Evolutionary conservation across 2,329 filamentous ascomycete genomes (phyloP).

Genomic region (Pleomassaria siparia): DNA sequence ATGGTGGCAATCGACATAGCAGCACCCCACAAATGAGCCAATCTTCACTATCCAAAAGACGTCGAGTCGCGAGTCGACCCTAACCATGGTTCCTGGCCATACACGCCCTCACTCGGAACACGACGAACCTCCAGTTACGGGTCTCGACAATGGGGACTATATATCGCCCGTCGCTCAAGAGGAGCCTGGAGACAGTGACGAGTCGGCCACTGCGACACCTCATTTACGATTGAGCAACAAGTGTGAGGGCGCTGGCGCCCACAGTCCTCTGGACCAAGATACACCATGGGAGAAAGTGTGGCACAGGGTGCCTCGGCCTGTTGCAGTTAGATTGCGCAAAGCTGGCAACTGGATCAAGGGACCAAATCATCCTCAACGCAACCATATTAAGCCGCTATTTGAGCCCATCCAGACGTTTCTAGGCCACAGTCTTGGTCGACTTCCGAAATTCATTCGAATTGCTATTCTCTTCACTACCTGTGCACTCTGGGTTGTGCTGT

Average conservation of each 20-base stretch:
- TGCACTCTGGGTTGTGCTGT: slow-evolving; percentile 67
- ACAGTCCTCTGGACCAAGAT: slow-evolving; percentile 3
- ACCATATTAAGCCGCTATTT: slow-evolving; percentile 55
- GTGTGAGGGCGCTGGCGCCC: background rate
- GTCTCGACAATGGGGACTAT: background rate
- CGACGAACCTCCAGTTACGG: background rate
- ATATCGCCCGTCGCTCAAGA: background rate
- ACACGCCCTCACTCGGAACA: background rate
- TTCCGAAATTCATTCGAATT: slow-evolving; percentile 59
- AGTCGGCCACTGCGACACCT: background rate
- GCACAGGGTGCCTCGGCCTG: slow-evolving; percentile 17
- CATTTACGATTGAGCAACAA: background rate
- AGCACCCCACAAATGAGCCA: background rate
- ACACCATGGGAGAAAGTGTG: slow-evolving; percentile 12
- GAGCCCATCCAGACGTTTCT: slow-evolving; percentile 68
- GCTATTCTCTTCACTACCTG: slow-evolving; percentile 60
- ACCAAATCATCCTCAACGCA: slow-evolving; percentile 46
- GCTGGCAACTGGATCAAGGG: slow-evolving; percentile 46
- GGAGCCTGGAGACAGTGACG: background rate
- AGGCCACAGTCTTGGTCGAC: slow-evolving; percentile 58
- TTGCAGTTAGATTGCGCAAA: slow-evolving; percentile 13
- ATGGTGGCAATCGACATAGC: background rate
- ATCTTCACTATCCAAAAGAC: background rate
- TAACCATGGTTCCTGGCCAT: slow-evolving; percentile 1
- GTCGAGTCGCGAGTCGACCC: slow-evolving; percentile 2